Conservation (phyloP, 2,329 filamentous ascomycete species). For the Dothideomycetes sp. region DNA sequence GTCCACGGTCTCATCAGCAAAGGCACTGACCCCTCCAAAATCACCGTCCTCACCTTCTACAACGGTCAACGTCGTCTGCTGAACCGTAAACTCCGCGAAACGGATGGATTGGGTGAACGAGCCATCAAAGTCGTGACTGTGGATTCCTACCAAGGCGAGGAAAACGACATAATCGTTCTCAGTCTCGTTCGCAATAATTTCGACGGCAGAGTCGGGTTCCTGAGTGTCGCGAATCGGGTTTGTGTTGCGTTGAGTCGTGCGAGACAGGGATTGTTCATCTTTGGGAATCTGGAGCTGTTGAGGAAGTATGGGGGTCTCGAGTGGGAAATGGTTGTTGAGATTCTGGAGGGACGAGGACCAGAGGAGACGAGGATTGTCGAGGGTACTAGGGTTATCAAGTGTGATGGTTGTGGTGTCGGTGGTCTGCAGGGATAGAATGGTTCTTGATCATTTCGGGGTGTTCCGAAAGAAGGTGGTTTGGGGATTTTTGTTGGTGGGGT, state of each 20-base stretch:
- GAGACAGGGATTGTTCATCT: constrained; percentile 70
- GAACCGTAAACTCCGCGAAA: constrained; percentile 35
- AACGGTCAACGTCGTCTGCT: constrained; percentile 69
- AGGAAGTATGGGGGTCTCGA: neutral
- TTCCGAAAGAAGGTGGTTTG: no score
- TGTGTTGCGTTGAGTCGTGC: constrained; percentile 62
- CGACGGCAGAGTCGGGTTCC: constrained; percentile 57
- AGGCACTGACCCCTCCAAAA: constrained; percentile 48
- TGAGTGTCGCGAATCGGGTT: constrained; percentile 54
- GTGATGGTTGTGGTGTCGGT: no score
- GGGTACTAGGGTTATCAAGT: neutral
- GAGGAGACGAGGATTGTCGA: neutral
- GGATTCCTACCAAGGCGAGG: constrained; percentile 84
- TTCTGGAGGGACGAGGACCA: constrained; percentile 3
- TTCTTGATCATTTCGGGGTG: no score
- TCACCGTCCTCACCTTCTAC: constrained; percentile 82
- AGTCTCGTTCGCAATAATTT: constrained; percentile 68
- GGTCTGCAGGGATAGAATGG: no score
- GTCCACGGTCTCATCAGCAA: constrained; percentile 64
- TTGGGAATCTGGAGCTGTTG: constrained; percentile 60
- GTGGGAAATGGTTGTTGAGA: constrained; percentile 7
- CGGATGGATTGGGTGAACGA: neutral
- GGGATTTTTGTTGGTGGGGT: no score
- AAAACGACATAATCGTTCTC: constrained; percentile 74
- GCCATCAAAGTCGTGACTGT: constrained; percentile 60